These are phyloP conservation scores for Leonotis leonurus DNA, from an alignment of 257 asterid genomes.

Conservation along the genomic window DNA sequence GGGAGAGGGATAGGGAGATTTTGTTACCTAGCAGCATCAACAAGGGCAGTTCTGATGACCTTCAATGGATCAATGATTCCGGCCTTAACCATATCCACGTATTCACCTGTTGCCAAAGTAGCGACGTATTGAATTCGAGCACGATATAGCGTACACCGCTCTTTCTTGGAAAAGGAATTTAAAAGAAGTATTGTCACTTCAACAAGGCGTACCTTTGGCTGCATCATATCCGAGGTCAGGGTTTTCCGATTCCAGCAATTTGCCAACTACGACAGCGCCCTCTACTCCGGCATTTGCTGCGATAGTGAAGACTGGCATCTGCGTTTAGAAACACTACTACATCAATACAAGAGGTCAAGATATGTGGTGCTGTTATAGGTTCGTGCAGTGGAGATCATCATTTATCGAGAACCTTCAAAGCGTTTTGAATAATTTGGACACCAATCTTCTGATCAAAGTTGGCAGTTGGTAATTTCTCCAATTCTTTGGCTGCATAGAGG, in stretches of 20 bases:
- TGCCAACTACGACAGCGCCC: slow-evolving; percentile 95
- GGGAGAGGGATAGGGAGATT: not conserved
- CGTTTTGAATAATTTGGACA: slow-evolving; percentile 89
- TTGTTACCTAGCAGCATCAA: slow-evolving; percentile 85
- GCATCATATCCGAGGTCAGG: slow-evolving; percentile 94
- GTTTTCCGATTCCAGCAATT: slow-evolving; percentile 75
- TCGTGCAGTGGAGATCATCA: too few species aligned
- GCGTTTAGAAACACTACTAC: not conserved
- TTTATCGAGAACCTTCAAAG: slow-evolving; percentile 59
- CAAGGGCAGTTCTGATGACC: slow-evolving; percentile 88
- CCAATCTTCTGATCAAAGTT: slow-evolving; percentile 93
- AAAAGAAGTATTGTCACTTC: not conserved
- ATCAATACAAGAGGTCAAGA: not conserved
- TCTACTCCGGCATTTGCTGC: slow-evolving; percentile 93
- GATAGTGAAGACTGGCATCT: slow-evolving; percentile 78
- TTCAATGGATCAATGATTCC: slow-evolving; percentile 87
- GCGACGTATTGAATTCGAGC: not conserved
- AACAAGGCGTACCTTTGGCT: slow-evolving; percentile 72
- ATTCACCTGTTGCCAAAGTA: slow-evolving; percentile 47
- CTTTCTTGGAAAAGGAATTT: not conserved
- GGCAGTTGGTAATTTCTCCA: slow-evolving; percentile 64
- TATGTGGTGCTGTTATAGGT: not conserved
- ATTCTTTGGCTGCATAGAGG: slow-evolving; percentile 71
- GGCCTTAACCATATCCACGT: slow-evolving; percentile 85
- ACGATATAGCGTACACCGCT: not conserved